Percentiles rank a stretch among this genome's conserved stretches.
These are phyloP conservation scores for Pyrrhoderma lamaoense DNA, from an alignment of 1,284 basidiomycete genomes.

Conservation along the genomic window DNA sequence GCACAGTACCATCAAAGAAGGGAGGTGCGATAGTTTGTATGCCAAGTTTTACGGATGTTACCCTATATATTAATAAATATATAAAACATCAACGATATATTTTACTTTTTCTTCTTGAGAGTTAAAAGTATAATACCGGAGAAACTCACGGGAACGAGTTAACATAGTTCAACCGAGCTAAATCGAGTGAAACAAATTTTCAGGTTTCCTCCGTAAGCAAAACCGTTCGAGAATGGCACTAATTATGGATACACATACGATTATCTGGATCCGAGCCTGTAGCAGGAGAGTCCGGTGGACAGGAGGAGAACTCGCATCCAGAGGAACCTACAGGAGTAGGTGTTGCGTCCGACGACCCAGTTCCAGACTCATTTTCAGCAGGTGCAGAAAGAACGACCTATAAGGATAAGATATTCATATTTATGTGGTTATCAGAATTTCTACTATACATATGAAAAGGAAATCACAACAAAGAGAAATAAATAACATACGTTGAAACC, in stretches of 20 bases:
- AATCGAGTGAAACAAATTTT: background rate
- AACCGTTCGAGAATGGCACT: background rate
- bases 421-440: background rate
- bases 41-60: conserved; percentile 39
- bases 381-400: conserved; percentile 38
- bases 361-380: conserved; percentile 37
- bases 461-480: background rate
- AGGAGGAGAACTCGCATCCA: conserved; percentile 37
- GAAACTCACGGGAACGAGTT: conserved; percentile 19
- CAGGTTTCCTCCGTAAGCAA: background rate
- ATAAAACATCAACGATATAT: too few relatives aligned
- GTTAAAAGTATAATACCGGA: background rate
- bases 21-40: conserved; percentile 41
- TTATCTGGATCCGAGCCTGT: conserved; percentile 38
- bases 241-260: conserved; percentile 25
- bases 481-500: conserved; percentile 34
- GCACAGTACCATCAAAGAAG: conserved; percentile 33
- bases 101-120: background rate
- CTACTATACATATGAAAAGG: background rate
- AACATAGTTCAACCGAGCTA: conserved; percentile 20
- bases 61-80: conserved; percentile 20
- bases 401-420: background rate
- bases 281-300: conserved; percentile 37
- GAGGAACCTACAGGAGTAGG: conserved; percentile 26
- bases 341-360: conserved; percentile 30